Conservation (phyloP, 495 filamentous ascomycete genomes). For the Extremus antarcticus region DNA sequence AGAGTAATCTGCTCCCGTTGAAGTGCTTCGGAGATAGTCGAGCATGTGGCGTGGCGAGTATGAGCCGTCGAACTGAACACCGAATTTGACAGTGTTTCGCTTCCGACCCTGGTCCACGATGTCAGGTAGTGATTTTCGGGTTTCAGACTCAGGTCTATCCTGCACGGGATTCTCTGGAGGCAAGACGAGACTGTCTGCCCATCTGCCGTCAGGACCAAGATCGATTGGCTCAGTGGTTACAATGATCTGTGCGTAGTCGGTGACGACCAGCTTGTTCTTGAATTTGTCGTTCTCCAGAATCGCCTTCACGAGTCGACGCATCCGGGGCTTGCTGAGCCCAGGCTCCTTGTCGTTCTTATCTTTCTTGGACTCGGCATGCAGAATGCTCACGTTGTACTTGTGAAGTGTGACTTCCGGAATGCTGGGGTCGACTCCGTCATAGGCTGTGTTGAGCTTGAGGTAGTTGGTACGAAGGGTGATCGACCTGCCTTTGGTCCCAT, state of each 20-base stretch:
- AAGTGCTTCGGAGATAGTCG: conserved; percentile 27
- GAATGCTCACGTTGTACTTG: too few species aligned
- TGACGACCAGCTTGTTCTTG: conserved; percentile 10
- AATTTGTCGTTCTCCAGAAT: conserved; percentile 20
- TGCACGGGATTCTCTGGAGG: conserved; percentile 16
- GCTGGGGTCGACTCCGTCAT: too few species aligned
- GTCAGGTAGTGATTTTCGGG: neutral
- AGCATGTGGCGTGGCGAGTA: conserved; percentile 22
- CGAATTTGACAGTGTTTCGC: conserved; percentile 12
- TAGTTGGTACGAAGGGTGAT: conserved; percentile 39
- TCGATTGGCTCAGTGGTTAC: conserved; percentile 22
- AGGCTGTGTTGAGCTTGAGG: conserved; percentile 31
- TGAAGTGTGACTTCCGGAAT: too few species aligned
- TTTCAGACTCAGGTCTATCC: too few species aligned
- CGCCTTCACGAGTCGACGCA: conserved; percentile 18
- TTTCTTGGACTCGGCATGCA: too few species aligned
- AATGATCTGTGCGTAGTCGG: conserved; percentile 25
- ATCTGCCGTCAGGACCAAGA: conserved; percentile 5
- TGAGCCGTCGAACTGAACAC: conserved; percentile 14
- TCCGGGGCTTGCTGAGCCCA: conserved; percentile 21
- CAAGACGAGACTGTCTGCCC: conserved; percentile 10
- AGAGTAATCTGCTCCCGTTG: conserved; percentile 11
- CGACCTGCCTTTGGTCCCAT: conserved; percentile 31
- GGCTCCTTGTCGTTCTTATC: too few species aligned
- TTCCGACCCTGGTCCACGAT: conserved; percentile 1